Percentiles rank a stretch among this genome's conserved stretches.
Evolutionary conservation across 768 basidiomycete species (phyloP).

Genomic region (Pleurotus eryngii): DNA sequence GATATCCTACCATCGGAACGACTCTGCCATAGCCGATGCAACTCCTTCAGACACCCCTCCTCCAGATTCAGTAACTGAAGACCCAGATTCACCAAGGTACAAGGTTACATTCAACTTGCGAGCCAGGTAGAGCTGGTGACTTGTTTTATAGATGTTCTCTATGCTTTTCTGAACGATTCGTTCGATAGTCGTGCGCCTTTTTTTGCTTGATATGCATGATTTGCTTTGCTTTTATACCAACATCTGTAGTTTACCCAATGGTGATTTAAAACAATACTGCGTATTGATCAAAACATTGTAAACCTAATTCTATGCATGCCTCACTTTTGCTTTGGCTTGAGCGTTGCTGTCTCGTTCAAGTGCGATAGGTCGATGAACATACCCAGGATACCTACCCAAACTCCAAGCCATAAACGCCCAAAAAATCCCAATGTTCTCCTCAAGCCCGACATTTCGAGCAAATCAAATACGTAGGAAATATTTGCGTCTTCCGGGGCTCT

Average conservation of each 20-base stretch:
- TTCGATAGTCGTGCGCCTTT: background rate
- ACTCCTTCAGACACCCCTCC: background rate
- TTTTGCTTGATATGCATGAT: background rate
- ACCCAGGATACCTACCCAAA: background rate
- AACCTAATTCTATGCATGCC: background rate
- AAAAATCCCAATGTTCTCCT: slow-evolving; percentile 26
- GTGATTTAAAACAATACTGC: background rate
- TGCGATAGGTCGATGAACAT: background rate
- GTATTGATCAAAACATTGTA: background rate
- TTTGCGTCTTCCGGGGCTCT: slow-evolving; percentile 15
- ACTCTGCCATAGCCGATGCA: background rate
- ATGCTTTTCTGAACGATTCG: background rate
- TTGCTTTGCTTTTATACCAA: no score
- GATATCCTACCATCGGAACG: background rate
- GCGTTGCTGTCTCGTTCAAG: background rate
- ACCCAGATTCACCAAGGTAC: background rate
- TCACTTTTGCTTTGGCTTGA: background rate
- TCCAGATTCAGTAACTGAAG: background rate
- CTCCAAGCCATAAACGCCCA: slow-evolving; percentile 15
- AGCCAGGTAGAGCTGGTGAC: background rate
- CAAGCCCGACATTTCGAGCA: slow-evolving; percentile 33
- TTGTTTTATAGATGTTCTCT: background rate
- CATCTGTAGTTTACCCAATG: no score
- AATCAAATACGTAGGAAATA: slow-evolving; percentile 34
- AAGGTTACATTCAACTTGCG: slow-evolving; percentile 7